A percentile compares a stretch with the other conserved stretches of the same genome.
Conservation (phyloP, 371 early-diverging fungal species). For the Mucor sp. region DNA sequence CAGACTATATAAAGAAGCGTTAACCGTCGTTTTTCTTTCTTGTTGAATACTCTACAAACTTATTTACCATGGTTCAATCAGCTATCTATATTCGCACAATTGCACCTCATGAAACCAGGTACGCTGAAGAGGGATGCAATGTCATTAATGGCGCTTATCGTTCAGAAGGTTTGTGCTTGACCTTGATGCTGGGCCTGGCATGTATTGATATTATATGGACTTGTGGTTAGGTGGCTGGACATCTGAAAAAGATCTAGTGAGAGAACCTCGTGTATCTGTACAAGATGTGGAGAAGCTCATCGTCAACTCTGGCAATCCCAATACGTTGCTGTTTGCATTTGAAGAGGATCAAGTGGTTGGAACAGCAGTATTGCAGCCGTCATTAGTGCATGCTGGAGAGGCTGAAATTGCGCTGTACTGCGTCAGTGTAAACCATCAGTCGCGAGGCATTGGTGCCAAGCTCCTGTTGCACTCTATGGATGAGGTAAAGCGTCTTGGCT, state of each 20-base stretch:
- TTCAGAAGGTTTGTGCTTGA: slow-evolving; percentile 11
- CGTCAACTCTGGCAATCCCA: slow-evolving; percentile 23
- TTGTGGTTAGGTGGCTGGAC: slow-evolving; percentile 43
- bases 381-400: slow-evolving; percentile 6
- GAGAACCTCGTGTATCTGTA: slow-evolving; percentile 30
- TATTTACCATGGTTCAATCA: slow-evolving; percentile 17
- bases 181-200: background rate
- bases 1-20: background rate
- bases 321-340: slow-evolving; percentile 34
- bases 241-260: slow-evolving; percentile 36
- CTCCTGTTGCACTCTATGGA: slow-evolving; percentile 46
- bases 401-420: slow-evolving; percentile 52
- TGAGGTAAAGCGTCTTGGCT: slow-evolving; percentile 38
- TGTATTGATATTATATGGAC: background rate
- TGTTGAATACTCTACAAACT: background rate
- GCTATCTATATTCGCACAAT: slow-evolving; percentile 15
- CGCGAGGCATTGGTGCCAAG: slow-evolving; percentile 57
- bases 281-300: slow-evolving; percentile 31
- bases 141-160: slow-evolving; percentile 25
- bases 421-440: slow-evolving; percentile 53
- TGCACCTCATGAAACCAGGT: background rate
- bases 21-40: background rate
- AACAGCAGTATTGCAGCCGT: slow-evolving; percentile 39
- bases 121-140: background rate
- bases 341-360: slow-evolving; percentile 35